Evolutionary conservation across 176 grass and related monocot genomes (phyloP).

Genomic region (Carex kokanica): DNA sequence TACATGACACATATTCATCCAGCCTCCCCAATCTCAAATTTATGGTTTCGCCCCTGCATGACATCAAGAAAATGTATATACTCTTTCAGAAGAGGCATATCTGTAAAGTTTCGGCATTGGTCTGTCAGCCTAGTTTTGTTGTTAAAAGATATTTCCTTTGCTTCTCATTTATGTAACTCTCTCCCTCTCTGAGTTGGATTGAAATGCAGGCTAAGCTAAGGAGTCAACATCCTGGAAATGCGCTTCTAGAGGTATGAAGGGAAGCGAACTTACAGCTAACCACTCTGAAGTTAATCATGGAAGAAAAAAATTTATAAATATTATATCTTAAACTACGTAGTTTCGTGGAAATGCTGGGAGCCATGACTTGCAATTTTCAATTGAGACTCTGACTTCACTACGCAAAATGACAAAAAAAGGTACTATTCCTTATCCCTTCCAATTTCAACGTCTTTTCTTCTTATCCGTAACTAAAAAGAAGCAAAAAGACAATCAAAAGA

Average conservation of each 20-base stretch:
- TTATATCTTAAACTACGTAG: conserved; percentile 47
- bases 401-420: conserved; percentile 89
- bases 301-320: conserved; percentile 31
- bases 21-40: too few relatives aligned
- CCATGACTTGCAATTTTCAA: conserved; percentile 86
- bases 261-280: conserved; percentile 1
- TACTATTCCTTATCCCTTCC: conserved; percentile 24
- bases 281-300: conserved; percentile 23
- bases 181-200: conserved; percentile 5
- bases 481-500: neutral
- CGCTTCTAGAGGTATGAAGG: conserved; percentile 78
- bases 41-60: too few relatives aligned
- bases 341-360: conserved; percentile 97
- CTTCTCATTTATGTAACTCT: neutral
- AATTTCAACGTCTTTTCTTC: neutral
- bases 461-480: neutral
- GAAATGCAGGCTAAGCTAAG: conserved; percentile 65
- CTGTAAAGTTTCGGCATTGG: neutral
- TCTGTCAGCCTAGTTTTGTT: conserved; percentile 1
- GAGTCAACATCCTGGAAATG: conserved; percentile 64
- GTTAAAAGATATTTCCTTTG: neutral
- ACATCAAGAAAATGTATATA: neutral
- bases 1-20: too few relatives aligned
- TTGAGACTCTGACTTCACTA: conserved; percentile 72
- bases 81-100: neutral